These are phyloP conservation scores for Verticillium isaacii DNA, from an alignment of 2,329 filamentous ascomycete genomes.

Conservation along the genomic window DNA sequence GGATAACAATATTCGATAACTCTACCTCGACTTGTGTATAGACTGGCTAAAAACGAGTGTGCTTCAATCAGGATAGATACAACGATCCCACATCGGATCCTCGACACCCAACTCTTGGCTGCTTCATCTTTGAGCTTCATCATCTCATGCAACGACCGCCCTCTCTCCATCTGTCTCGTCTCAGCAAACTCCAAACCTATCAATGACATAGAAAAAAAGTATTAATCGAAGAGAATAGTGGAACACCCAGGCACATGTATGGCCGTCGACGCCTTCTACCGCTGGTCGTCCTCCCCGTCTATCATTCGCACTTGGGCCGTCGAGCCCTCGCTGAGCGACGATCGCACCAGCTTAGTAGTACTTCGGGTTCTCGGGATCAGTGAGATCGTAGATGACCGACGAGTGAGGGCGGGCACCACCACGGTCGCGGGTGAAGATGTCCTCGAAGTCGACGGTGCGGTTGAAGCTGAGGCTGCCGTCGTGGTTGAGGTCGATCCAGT, in stretches of 20 bases:
- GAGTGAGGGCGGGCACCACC: constrained; percentile 56
- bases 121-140: background rate
- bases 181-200: background rate
- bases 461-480: constrained; percentile 56
- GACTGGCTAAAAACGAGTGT: background rate
- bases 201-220: background rate
- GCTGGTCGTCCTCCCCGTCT: background rate
- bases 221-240: background rate
- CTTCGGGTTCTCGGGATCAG: constrained; percentile 45
- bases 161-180: background rate
- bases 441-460: constrained; percentile 52
- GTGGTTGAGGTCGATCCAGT: constrained; percentile 54
- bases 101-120: background rate
- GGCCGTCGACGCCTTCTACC: background rate
- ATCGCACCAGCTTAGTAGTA: constrained; percentile 32
- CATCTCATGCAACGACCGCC: background rate
- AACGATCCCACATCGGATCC: background rate
- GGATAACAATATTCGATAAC: background rate
- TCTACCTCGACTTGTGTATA: background rate
- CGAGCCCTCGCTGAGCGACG: background rate
- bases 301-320: background rate
- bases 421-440: constrained; percentile 42
- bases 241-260: background rate
- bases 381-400: constrained; percentile 50
- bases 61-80: background rate